Base-by-base conservation (phyloP, 1,284 basidiomycete genomes). In the Boletus semigastroideus region DNA sequence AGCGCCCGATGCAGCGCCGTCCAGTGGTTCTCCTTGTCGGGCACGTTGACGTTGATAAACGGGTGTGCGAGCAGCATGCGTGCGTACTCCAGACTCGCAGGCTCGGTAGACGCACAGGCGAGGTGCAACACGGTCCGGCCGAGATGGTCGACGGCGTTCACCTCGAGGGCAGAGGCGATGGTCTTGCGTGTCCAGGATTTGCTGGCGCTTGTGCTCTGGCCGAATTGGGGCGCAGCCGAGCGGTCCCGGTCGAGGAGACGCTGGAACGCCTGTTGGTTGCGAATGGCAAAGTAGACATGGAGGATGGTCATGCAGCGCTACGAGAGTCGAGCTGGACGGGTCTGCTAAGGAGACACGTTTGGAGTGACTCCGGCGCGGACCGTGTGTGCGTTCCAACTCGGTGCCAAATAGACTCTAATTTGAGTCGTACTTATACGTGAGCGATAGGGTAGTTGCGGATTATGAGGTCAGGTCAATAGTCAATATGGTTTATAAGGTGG, bases 1-100 rank as follows among this genome's bases (percentile, higher is more conserved):
- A 98, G 72, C 1, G 95, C 93, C 43, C 94, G 79, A 67, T 99
- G 97, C 19, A 99, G 76, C 2, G 96, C 82, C 0, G 94, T 97
- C 87, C 94, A 98, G 51, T 89, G 87, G 55, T 82, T 92, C 76
- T 97, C 95, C 49, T 69, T 70, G 69, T 99, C 96, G 52, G 78
- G 74, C 8, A 90, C 58, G 60, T 99, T 99, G 65, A 94, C 82
- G 55, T 92, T 87, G 65, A 95, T 76, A 25, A 74, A 73, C 1
- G 91, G 86, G 60, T 93, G 87, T 11, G 83, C 80, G 46, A 98
- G 78, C n/a, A 98, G 75, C 46, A 90, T 76, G 45, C 84, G 78
- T 46, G 94, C 82, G 69, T 90, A 98, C 64, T 94, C 89, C 58
- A 90, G 70, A 36, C 85, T 82, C 31, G 84, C 80, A 2, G 82